A percentile compares a stretch with the other conserved stretches of the same genome.
These are phyloP conservation scores for Xylariaceae sp. DNA, from an alignment of 2,329 filamentous ascomycete species.

Conservation along the genomic window DNA sequence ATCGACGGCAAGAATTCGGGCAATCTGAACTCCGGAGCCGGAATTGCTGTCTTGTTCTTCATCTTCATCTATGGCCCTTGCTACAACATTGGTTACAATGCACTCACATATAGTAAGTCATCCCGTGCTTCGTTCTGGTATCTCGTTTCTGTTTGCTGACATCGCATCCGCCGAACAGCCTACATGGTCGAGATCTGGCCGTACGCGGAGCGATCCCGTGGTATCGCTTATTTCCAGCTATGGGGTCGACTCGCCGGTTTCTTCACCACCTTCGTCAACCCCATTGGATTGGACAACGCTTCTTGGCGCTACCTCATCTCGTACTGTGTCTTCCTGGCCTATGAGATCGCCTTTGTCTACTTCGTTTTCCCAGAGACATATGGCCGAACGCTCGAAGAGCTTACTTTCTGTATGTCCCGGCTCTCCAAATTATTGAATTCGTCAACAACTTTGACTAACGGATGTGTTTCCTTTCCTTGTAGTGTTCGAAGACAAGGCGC, in stretches of 20 bases:
- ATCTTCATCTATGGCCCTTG: conserved; percentile 55
- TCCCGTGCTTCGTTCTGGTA: not conserved
- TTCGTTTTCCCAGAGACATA: conserved; percentile 83
- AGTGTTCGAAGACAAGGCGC: conserved; percentile 39
- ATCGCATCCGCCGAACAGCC: conserved; percentile 27
- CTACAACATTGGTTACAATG: conserved; percentile 64
- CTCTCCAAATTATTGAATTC: not conserved
- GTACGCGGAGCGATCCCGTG: conserved; percentile 50
- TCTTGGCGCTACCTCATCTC: conserved; percentile 41
- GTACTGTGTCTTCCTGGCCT: conserved; percentile 40
- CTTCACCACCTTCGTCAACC: conserved; percentile 43
- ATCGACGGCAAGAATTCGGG: conserved; percentile 32
- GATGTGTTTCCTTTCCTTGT: not conserved
- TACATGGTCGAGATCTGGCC: conserved; percentile 56
- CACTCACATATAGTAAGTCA: conserved; percentile 54
- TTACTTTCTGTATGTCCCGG: conserved; percentile 36
- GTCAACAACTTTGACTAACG: conserved; percentile 13
- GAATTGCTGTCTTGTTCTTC: conserved; percentile 45
- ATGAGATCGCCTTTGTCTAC: conserved; percentile 55
- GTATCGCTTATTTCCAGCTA: conserved; percentile 53
- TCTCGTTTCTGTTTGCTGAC: not conserved
- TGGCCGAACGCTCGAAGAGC: conserved; percentile 71
- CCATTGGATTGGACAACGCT: conserved; percentile 37
- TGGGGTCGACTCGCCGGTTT: conserved; percentile 42
- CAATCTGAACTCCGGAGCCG: conserved; percentile 25